phyloP scores from a whole-genome alignment of 2,329 filamentous ascomycete species.

The Aspergillus pseudoviridinutans region DNA sequence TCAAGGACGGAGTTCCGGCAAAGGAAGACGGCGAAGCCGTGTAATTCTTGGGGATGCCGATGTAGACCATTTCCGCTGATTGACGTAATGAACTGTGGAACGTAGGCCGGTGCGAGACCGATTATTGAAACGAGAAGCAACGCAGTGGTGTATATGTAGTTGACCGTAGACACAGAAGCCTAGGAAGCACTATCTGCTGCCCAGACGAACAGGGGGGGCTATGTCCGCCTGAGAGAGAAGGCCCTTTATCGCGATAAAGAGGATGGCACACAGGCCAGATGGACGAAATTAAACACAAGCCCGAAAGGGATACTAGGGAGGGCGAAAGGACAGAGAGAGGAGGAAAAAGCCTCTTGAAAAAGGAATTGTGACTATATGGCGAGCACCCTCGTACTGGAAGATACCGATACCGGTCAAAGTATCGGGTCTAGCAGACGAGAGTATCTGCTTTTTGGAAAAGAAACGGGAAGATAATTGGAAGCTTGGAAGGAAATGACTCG shows the following conservation, averaged over 20 bases:
- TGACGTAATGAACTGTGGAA: conserved; percentile 14
- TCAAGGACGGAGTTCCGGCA: conserved; percentile 80
- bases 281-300: conserved; percentile 54
- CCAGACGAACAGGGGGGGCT: conserved; percentile 86
- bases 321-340: conserved; percentile 70
- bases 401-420: conserved; percentile 80
- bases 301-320: conserved; percentile 71
- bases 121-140: conserved; percentile 5
- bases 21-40: conserved; percentile 74
- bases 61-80: conserved; percentile 67
- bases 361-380: conserved; percentile 77
- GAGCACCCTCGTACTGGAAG: conserved; percentile 61
- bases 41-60: conserved; percentile 74
- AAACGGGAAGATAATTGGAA: conserved; percentile 14
- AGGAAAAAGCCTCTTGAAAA: conserved; percentile 76
- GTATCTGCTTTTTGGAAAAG: conserved; percentile 49
- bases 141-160: conserved; percentile 8
- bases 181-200: conserved; percentile 94
- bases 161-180: conserved; percentile 30
- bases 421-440: conserved; percentile 81
- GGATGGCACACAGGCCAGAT: conserved; percentile 74
- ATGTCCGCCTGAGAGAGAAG: conserved; percentile 93
- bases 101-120: conserved; percentile 7
- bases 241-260: conserved; percentile 69
- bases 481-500: conserved; percentile 16